A percentile compares a stretch with the other conserved stretches of the same genome.
phyloP scores from a whole-genome alignment of 768 basidiomycete genomes.

The Lepiota brunneoincarnata region DNA sequence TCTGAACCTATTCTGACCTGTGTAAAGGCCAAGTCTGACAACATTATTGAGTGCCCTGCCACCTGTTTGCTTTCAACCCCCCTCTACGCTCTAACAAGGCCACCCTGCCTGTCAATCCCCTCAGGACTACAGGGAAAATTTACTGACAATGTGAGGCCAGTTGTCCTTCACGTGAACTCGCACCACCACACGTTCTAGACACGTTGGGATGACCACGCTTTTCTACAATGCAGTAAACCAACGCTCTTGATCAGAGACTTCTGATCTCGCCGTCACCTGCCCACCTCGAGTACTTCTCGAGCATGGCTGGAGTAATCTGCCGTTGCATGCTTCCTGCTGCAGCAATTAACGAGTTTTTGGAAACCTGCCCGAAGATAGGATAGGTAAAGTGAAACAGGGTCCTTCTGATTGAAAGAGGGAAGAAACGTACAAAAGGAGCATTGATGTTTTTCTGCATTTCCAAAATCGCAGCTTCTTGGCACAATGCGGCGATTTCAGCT shows the following conservation, averaged over 20 bases:
- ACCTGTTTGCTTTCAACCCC: too few species aligned
- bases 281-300: constrained; percentile 76
- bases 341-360: constrained; percentile 65
- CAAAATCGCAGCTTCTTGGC: constrained; percentile 92
- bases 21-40: too few species aligned
- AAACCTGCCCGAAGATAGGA: constrained; percentile 50
- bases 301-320: constrained; percentile 82
- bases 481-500: constrained; percentile 87
- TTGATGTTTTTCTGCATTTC: constrained; percentile 89
- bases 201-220: not conserved
- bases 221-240: not conserved
- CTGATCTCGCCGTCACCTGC: constrained; percentile 24
- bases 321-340: constrained; percentile 71
- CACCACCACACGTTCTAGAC: too few species aligned
- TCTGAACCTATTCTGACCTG: not conserved
- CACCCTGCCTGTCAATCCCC: too few species aligned
- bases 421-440: constrained; percentile 61
- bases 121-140: too few species aligned
- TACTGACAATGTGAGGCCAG: too few species aligned
- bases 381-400: not conserved
- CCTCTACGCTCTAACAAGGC: too few species aligned
- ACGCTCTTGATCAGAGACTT: constrained; percentile 15
- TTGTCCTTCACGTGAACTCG: too few species aligned
- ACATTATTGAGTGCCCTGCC: too few species aligned
- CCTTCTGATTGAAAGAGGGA: not conserved